Evolutionary conservation across 371 early-diverging fungal species (phyloP).

Genomic region (Lichtheimia hyalospora): DNA sequence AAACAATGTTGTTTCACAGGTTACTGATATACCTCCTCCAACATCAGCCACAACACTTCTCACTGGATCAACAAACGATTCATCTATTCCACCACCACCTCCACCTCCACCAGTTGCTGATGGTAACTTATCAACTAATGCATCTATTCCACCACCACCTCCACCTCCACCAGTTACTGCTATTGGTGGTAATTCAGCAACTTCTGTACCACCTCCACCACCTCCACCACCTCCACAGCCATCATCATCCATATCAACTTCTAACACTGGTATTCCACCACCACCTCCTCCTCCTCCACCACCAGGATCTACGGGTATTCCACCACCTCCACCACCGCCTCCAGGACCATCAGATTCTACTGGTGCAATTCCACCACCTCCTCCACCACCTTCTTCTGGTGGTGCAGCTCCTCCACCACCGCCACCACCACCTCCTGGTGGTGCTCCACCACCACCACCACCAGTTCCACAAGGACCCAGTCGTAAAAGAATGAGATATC

Average conservation of each 20-base stretch:
- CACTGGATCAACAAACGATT: not conserved
- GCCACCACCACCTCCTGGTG: constrained; percentile 40
- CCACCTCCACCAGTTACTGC: not conserved
- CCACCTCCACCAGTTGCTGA: constrained; percentile 8
- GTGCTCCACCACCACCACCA: constrained; percentile 25
- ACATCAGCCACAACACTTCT: no score
- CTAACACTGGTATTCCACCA: not conserved
- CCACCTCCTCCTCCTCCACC: constrained; percentile 14
- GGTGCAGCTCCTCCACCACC: constrained; percentile 17
- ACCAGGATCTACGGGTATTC: not conserved
- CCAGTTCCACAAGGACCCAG: constrained; percentile 41
- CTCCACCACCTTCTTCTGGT: constrained; percentile 11
- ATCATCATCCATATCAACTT: not conserved
- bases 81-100: constrained; percentile 15
- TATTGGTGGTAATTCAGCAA: not conserved
- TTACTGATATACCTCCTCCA: no score
- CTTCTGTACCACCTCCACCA: not conserved
- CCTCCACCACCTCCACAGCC: not conserved
- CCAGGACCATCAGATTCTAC: not conserved
- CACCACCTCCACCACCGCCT: constrained; percentile 17
- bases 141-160: constrained; percentile 12
- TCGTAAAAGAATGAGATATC: constrained; percentile 62
- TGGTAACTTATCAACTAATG: not conserved
- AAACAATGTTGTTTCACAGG: no score
- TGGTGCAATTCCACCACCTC: not conserved